Conservation (phyloP, 2,329 filamentous ascomycete genomes). For the Sclerotinia sclerotiorum region DNA sequence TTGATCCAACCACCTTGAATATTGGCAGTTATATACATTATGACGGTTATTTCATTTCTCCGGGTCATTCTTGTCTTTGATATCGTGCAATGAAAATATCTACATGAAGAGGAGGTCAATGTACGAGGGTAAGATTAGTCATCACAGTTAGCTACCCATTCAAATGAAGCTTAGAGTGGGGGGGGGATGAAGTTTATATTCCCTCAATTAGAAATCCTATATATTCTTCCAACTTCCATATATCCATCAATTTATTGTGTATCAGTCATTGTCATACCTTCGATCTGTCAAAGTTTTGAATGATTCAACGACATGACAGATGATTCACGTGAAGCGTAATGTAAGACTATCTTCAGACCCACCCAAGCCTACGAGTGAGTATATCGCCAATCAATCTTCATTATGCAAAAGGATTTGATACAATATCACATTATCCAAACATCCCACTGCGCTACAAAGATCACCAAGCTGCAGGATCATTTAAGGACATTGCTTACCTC, state of each 20-base stretch:
- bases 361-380: background rate
- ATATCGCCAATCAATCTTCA: constrained; percentile 5
- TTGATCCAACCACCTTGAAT: background rate
- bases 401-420: background rate
- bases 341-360: background rate
- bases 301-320: background rate
- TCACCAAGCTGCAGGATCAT: background rate
- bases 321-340: background rate
- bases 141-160: background rate
- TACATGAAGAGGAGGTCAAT: background rate
- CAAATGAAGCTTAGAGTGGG: too few species aligned
- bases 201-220: background rate
- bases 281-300: background rate
- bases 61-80: background rate
- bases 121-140: background rate
- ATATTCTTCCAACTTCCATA: background rate
- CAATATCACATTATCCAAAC: background rate
- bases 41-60: background rate
- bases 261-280: background rate
- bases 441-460: background rate
- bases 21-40: background rate
- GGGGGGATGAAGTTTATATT: background rate
- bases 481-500: background rate
- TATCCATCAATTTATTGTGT: background rate
- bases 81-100: background rate